Conservation (phyloP, 2,329 filamentous ascomycete species). For the Neurospora sp. region DNA sequence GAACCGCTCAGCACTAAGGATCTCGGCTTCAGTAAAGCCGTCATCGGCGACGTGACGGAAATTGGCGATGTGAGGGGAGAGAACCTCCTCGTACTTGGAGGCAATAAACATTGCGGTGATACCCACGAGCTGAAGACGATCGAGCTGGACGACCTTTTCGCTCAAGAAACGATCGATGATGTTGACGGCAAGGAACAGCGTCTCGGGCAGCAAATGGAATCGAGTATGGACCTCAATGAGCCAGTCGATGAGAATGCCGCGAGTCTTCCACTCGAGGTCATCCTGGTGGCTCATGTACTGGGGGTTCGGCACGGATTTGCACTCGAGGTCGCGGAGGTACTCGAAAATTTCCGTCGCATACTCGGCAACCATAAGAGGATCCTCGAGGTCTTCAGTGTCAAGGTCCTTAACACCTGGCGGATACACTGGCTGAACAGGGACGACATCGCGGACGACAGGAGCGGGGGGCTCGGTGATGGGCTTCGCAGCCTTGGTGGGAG, state of each 20-base stretch:
- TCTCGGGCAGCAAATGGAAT: conserved; percentile 92
- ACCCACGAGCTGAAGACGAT: conserved; percentile 90
- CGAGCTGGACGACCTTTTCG: conserved; percentile 87
- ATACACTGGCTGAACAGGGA: conserved; percentile 22
- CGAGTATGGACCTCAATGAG: conserved; percentile 96
- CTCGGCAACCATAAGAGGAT: conserved; percentile 95
- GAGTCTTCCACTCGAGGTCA: conserved; percentile 97
- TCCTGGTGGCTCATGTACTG: conserved; percentile 93
- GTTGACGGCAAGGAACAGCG: conserved; percentile 93
- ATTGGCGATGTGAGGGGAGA: conserved; percentile 93
- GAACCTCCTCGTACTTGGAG: conserved; percentile 96
- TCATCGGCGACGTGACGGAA: conserved; percentile 96
- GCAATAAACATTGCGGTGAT: conserved; percentile 99
- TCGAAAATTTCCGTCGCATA: conserved; percentile 97
- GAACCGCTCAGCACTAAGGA: conserved; percentile 93
- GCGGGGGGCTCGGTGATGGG: conserved; percentile 20
- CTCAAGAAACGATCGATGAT: conserved; percentile 97
- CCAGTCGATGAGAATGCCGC: conserved; percentile 95
- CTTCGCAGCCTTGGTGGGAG: conserved; percentile 24
- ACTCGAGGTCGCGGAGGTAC: conserved; percentile 81
- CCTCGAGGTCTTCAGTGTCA: conserved; percentile 80
- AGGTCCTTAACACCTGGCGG: conserved; percentile 49
- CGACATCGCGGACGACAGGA: conserved; percentile 15
- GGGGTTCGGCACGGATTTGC: conserved; percentile 70
- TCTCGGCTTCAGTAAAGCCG: conserved; percentile 90